A percentile compares a stretch with the other conserved stretches of the same genome.
Evolutionary conservation across 805 yeast species (phyloP).

Genomic region (Tetrapisispora arboricola): DNA sequence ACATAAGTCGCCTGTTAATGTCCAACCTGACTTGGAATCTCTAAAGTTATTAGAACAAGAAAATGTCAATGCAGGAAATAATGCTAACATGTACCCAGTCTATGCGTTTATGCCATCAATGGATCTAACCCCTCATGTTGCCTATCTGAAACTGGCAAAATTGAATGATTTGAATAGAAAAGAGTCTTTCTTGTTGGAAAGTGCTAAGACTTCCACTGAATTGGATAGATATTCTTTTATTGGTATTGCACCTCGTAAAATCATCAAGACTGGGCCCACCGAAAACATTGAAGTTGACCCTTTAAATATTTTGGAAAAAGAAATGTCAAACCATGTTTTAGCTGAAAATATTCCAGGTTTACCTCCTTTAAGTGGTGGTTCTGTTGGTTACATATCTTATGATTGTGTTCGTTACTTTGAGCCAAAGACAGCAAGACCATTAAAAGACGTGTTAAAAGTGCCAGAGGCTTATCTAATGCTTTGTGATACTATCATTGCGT

Average conservation of each 20-base stretch:
- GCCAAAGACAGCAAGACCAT: constrained; percentile 68
- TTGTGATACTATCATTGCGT: constrained; percentile 81
- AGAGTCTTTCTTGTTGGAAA: constrained; percentile 76
- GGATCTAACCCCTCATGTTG: constrained; percentile 72
- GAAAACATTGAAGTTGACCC: constrained; percentile 62
- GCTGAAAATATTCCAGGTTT: constrained; percentile 69
- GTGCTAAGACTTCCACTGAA: constrained; percentile 81
- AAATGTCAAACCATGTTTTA: constrained; percentile 53
- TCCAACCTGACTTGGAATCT: constrained; percentile 45
- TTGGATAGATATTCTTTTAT: constrained; percentile 86
- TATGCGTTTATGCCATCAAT: constrained; percentile 65
- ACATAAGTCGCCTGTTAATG: constrained; percentile 9
- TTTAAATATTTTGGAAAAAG: constrained; percentile 58
- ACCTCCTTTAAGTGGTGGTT: constrained; percentile 86
- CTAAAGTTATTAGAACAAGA: constrained; percentile 31
- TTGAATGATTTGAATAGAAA: constrained; percentile 45
- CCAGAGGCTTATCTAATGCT: constrained; percentile 93
- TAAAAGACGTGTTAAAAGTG: constrained; percentile 69
- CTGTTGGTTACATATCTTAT: constrained; percentile 89
- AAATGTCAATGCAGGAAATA: constrained; percentile 27
- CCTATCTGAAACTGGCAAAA: constrained; percentile 70
- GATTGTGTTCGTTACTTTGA: constrained; percentile 96
- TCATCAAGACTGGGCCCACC: constrained; percentile 64
- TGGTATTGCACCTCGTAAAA: constrained; percentile 75
- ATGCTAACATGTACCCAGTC: constrained; percentile 72